Conservation (phyloP, 345 rosid genomes). For the Brassica juncea region DNA sequence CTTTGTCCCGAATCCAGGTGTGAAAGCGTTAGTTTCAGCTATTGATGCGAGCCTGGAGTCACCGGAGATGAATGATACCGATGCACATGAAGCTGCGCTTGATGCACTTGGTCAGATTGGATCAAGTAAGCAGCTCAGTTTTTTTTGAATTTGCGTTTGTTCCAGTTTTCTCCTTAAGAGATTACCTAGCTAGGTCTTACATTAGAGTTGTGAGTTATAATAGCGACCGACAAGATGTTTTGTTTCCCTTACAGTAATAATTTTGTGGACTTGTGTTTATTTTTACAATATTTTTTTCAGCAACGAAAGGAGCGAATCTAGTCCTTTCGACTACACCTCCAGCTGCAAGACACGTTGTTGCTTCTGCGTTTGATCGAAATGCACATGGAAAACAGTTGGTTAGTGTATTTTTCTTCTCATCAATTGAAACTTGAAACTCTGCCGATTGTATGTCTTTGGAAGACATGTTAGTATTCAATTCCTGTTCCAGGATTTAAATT, state of each 20-base stretch:
- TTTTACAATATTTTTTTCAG: constrained; percentile 39
- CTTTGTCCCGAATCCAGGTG: constrained; percentile 54
- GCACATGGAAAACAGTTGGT: constrained; percentile 83
- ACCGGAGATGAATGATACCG: constrained; percentile 47
- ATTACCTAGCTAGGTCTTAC: constrained; percentile 8
- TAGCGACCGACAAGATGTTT: background rate
- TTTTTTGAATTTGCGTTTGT: constrained; percentile 1
- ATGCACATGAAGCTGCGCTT: constrained; percentile 77
- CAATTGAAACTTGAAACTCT: background rate
- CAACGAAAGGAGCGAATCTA: constrained; percentile 67
- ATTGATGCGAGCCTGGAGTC: constrained; percentile 61
- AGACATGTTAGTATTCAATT: background rate
- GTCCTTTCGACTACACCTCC: constrained; percentile 61
- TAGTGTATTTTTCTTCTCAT: constrained; percentile 34
- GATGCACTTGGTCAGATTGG: constrained; percentile 93
- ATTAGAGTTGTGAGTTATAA: background rate
- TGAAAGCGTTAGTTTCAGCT: constrained; percentile 60
- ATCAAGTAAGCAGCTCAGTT: constrained; percentile 56
- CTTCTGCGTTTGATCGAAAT: constrained; percentile 77
- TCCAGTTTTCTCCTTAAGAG: background rate
- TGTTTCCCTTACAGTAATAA: background rate
- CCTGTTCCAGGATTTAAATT: constrained; percentile 7
- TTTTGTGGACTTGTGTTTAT: background rate
- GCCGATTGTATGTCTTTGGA: background rate
- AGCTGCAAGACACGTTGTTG: constrained; percentile 68